Base-by-base conservation (phyloP, 2,329 filamentous ascomycete species). In the Sporothrix pseudoabietina region DNA sequence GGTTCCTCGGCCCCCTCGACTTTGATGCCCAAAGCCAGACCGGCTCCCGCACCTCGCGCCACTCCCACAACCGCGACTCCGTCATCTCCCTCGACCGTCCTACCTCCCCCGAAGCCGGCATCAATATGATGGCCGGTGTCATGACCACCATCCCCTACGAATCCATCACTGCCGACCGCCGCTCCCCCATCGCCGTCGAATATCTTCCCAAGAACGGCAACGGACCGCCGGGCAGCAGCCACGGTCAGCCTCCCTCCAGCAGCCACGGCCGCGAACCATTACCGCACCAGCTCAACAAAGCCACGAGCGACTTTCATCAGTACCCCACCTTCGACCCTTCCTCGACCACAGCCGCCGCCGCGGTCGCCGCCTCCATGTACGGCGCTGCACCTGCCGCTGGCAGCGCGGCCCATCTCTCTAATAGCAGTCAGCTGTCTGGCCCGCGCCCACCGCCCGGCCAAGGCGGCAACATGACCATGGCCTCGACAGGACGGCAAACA, bases 141-240 rank as follows among this genome's bases (percentile, higher is more conserved):
- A 93, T 97, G 79, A 94, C 94, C 47, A 91, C 93, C 39, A 94
- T 98, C 76, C 93, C 94, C 44, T 97, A 97, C 84, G 93, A 97
- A 77, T 89, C 85, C 78, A 85, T 91, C 41, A 80, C 87, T 69
- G 80, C 87, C 72, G 91, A 92, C 80, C 87, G 87, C 68, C 89
- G 89, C 79, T 91, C 90, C 32, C 91, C 93, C 5, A 87, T 93
- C 74, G 83, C 91, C 54, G 86, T 93, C 78, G 92, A 97, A 63
- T 92, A 92, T 79, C 84, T 93, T 59, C 90, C 91, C 69, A 88
- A 89, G 79, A 72, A 70, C 66, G 44, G 41, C 57, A 30, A 90
- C n/a, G 44, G 44, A 16, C 61, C 61, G 4, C 49, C 61, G 3
- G 39, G 54, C 41, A 54, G n/a, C 72, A 54, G 47, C 69, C 16